These are phyloP conservation scores for Saccharomyces jurei DNA, from an alignment of 805 yeast species.

Conservation along the genomic window DNA sequence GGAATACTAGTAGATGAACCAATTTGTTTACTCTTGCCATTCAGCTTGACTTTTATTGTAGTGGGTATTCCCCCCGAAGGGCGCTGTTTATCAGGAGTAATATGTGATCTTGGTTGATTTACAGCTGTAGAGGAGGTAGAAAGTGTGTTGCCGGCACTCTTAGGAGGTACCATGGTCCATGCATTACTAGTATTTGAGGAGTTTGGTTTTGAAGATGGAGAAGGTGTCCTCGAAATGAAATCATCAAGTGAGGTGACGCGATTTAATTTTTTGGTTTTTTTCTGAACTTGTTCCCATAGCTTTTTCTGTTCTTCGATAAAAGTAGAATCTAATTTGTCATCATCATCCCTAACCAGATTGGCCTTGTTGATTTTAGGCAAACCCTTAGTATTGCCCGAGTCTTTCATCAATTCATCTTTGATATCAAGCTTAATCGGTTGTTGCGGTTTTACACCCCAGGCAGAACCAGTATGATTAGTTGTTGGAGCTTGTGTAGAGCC, in stretches of 20 bases:
- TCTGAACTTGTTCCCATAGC: conserved; percentile 49
- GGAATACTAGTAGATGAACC: conserved; percentile 28
- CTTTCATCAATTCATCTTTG: neutral
- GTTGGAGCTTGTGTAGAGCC: neutral
- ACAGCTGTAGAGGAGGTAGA: neutral
- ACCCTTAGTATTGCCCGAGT: neutral
- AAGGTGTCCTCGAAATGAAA: neutral
- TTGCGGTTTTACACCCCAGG: neutral
- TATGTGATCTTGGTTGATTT: conserved; percentile 11
- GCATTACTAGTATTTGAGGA: conserved; percentile 5
- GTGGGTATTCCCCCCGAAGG: conserved; percentile 21
- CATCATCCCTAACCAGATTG: neutral
- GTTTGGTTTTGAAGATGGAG: conserved; percentile 5
- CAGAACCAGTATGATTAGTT: neutral
- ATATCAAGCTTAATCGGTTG: neutral
- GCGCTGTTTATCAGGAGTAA: conserved; percentile 31
- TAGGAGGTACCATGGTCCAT: conserved; percentile 29
- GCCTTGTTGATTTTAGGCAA: neutral
- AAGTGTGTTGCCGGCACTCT: conserved; percentile 1
- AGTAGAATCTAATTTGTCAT: conserved; percentile 8
- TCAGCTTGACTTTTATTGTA: conserved; percentile 14
- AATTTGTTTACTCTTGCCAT: conserved; percentile 8
- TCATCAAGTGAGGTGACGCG: conserved; percentile 2
- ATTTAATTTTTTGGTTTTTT: conserved; percentile 53
- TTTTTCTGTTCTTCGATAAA: conserved; percentile 28